A percentile compares a stretch with the other conserved stretches of the same genome.
These are phyloP conservation scores for Kodamaea arcana DNA, from an alignment of 1,139 yeast species.

Conservation along the genomic window DNA sequence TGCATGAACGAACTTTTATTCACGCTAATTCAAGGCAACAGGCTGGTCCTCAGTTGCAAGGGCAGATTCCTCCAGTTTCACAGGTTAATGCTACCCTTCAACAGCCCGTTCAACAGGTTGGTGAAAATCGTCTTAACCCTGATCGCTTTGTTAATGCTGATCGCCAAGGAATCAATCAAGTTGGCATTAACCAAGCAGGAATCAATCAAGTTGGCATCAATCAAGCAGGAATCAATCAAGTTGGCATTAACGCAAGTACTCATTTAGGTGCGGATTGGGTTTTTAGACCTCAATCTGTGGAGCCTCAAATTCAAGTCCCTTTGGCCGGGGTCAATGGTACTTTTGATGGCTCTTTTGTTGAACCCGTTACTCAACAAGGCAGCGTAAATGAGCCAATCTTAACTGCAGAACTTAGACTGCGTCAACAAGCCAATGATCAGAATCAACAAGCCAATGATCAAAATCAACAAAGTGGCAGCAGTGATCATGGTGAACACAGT, in stretches of 20 bases:
- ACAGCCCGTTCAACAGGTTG: neutral
- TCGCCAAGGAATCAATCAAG: too few relatives aligned
- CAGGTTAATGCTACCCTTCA: too few relatives aligned
- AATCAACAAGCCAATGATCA: too few relatives aligned
- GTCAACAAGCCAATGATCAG: too few relatives aligned
- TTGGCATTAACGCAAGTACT: too few relatives aligned
- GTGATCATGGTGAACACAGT: too few relatives aligned
- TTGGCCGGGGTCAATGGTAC: slow-evolving; percentile 1
- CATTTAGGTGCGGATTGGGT: slow-evolving; percentile 1
- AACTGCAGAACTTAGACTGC: too few relatives aligned
- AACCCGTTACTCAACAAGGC: neutral
- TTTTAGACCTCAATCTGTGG: slow-evolving; percentile 1
- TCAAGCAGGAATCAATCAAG: neutral
- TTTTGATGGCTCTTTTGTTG: neutral
- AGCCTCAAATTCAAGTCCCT: slow-evolving; percentile 4
- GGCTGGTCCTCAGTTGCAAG: slow-evolving; percentile 2
- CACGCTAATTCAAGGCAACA: slow-evolving; percentile 25
- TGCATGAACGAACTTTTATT: slow-evolving; percentile 37
- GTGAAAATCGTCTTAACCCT: neutral
- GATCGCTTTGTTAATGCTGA: too few relatives aligned
- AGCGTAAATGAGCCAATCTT: neutral
- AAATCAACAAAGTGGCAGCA: neutral
- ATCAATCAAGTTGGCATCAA: too few relatives aligned
- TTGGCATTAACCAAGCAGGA: neutral
- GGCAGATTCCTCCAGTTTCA: too few relatives aligned